These are phyloP conservation scores for Scheffersomyces ergatensis DNA, from an alignment of 805 yeast species.

Conservation along the genomic window DNA sequence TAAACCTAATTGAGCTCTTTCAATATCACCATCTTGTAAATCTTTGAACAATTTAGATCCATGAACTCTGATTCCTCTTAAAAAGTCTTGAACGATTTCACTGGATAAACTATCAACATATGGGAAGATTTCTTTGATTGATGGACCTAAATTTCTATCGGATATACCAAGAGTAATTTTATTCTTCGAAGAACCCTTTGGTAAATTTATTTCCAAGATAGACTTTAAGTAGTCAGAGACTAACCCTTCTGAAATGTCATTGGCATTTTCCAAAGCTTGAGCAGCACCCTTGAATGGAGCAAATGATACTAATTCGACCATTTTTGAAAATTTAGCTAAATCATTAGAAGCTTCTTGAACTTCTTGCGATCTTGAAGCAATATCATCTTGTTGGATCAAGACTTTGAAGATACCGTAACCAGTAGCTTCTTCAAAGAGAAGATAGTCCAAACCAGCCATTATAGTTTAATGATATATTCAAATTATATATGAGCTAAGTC, in stretches of 20 bases:
- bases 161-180: constrained; percentile 81
- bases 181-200: constrained; percentile 68
- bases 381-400: constrained; percentile 87
- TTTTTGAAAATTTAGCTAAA: constrained; percentile 81
- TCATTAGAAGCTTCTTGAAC: constrained; percentile 90
- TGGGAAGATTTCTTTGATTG: constrained; percentile 88
- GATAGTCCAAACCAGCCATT: constrained; percentile 80
- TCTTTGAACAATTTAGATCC: constrained; percentile 88
- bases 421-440: constrained; percentile 96
- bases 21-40: constrained; percentile 91
- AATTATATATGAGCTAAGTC: neutral
- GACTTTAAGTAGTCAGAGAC: constrained; percentile 91
- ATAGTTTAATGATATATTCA: constrained; percentile 1
- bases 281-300: constrained; percentile 99
- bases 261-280: constrained; percentile 97
- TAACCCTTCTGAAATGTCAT: constrained; percentile 95
- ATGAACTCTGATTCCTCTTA: constrained; percentile 92
- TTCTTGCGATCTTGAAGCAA: constrained; percentile 88
- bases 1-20: constrained; percentile 97
- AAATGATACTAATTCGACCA: constrained; percentile 89
- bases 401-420: constrained; percentile 98
- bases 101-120: constrained; percentile 85
- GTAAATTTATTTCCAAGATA: constrained; percentile 85
- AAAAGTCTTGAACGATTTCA: constrained; percentile 90
- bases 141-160: constrained; percentile 94